Evolutionary conservation across 495 filamentous ascomycete genomes (phyloP), one percentile per base, ranked within the genome.

Genomic region (Penicillium cataractarum): DNA sequence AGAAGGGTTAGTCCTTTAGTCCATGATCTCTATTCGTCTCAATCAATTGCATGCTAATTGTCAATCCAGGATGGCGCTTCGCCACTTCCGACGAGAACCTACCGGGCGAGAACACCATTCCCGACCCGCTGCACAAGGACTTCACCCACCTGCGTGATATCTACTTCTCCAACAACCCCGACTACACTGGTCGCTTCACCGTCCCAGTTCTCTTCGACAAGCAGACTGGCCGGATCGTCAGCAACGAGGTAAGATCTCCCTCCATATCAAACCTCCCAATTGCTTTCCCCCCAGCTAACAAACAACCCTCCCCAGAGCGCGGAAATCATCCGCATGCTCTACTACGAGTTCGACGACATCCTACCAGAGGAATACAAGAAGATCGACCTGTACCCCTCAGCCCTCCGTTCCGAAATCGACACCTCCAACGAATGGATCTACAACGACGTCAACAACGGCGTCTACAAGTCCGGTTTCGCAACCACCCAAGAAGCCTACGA

Each of bases 401-500:
- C 80, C 1, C 77, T 93, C 21, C 80, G 78, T 26, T 57, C 72
- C 50, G 71, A 88, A 21, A 95, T 97, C 70, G 90, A 97, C 62
- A 80, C 82, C 48, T 77, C 87, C 58, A 95, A 95, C 71, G 84
- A 86, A 32, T 96, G 92, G 92, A 87, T 89, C 60, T 95, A 95
- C 76, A 83, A 90, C 67, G 84, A 89, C 61, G 81, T 97, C 71
- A 97, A 97, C 74, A 93, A 93, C 70, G 92, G 91, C 39, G 91
- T 96, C 33, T 96, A 96, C 79, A 90, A 89, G 71, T 81, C 82
- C 63, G 87, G 87, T 48, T 90, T 90, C 73, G 87, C 87, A 39
- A 89, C 86, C 6, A 88, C 86, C 1, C 88, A 96, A 80, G 86
- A 88, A 71, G 91, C 89, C 35, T 96, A 96, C 73, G 87, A 90